Evolutionary conservation across 2,329 filamentous ascomycete species (phyloP).

Genomic region (Beauveria australis): DNA sequence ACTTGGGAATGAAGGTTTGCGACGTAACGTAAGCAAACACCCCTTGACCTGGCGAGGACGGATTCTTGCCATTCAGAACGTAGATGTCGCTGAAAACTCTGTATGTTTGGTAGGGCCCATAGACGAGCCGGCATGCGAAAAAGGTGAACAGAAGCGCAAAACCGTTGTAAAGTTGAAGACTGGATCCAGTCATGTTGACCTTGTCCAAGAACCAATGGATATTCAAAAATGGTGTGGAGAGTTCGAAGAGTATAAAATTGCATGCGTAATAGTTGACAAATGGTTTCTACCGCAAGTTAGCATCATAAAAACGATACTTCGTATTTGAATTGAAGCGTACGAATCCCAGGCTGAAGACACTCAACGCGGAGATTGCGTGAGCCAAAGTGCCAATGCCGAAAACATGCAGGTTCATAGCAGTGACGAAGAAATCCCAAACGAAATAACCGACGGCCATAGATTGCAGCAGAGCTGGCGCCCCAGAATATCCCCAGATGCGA

Average conservation of each 20-base stretch:
- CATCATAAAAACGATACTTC: conserved; percentile 3
- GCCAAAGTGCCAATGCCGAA: conserved; percentile 72
- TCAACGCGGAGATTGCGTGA: conserved; percentile 65
- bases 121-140: conserved; percentile 68
- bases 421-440: conserved; percentile 71
- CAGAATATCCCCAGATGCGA: conserved; percentile 71
- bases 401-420: conserved; percentile 56
- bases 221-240: conserved; percentile 78
- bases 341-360: conserved; percentile 71
- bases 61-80: conserved; percentile 32
- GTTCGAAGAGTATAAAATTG: conserved; percentile 79
- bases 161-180: conserved; percentile 69
- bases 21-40: conserved; percentile 38
- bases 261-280: conserved; percentile 78
- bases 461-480: conserved; percentile 63
- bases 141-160: conserved; percentile 64
- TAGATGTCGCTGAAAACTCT: conserved; percentile 65
- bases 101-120: conserved; percentile 65
- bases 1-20: conserved; percentile 51
- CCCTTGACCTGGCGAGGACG: conserved; percentile 25
- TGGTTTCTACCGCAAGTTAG: conserved; percentile 49
- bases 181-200: conserved; percentile 67
- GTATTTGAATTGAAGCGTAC: conserved; percentile 42
- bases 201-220: conserved; percentile 93
- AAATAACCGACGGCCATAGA: conserved; percentile 76